Conservation (phyloP, 306 rosid genomes). For the Trifolium repens region DNA sequence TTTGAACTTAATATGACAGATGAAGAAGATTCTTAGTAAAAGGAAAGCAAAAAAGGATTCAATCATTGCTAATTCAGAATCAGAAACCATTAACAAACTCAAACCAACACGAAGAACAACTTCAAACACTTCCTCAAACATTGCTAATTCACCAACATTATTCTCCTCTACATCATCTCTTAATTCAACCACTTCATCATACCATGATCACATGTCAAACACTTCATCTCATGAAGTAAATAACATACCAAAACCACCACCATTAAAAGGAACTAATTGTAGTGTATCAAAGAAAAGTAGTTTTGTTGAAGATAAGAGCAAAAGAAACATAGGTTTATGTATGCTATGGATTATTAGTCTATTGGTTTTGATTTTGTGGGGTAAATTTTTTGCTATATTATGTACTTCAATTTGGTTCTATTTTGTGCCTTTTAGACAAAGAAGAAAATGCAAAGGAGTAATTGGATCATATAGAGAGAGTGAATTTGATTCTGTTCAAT, state of each 20-base stretch:
- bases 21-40: conserved; percentile 22
- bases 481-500: conserved; percentile 9
- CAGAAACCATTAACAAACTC: neutral
- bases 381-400: conserved; percentile 38
- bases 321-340: neutral
- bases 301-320: neutral
- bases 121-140: conserved; percentile 3
- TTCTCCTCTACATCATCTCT: neutral
- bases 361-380: conserved; percentile 47
- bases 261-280: neutral
- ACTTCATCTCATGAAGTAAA: conserved; percentile 1
- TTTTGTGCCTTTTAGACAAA: conserved; percentile 6
- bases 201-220: neutral
- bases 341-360: conserved; percentile 28
- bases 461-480: neutral
- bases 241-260: neutral
- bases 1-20: neutral
- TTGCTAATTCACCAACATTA: neutral
- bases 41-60: neutral
- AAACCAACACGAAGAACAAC: neutral
- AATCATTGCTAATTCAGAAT: neutral
- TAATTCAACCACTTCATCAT: neutral
- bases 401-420: conserved; percentile 37
- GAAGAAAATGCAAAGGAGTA: neutral
- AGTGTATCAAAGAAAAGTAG: neutral